Percentiles rank a stretch among this genome's conserved stretches.
Conservation (phyloP, 129 eudicot species). For the Silybum marianum region DNA sequence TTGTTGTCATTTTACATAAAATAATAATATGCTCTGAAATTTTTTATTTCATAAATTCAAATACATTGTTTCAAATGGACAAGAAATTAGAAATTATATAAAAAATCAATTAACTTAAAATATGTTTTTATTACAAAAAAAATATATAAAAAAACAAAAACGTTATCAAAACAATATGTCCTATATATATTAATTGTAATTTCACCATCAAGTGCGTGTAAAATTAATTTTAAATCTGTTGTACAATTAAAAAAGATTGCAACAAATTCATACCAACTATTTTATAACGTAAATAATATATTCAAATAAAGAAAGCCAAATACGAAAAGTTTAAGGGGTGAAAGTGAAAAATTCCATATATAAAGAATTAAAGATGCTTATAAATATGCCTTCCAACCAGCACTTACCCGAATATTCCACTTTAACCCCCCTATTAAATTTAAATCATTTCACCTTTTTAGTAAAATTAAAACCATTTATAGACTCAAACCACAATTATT, state of each 20-base stretch:
- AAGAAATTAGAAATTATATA: too few species aligned
- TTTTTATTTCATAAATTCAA: too few species aligned
- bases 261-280: conserved; percentile 11
- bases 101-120: too few species aligned
- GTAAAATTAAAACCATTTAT: background rate
- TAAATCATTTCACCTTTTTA: background rate
- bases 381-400: conserved; percentile 17
- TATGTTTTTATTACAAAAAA: too few species aligned
- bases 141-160: too few species aligned
- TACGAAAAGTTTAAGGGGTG: conserved; percentile 17
- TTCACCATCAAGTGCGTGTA: conserved; percentile 3
- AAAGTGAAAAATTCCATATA: conserved; percentile 11
- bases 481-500: background rate
- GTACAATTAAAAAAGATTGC: background rate
- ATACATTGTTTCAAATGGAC: too few species aligned
- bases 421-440: conserved; percentile 20
- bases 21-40: too few species aligned
- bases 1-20: too few species aligned
- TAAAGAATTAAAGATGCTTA: conserved; percentile 10
- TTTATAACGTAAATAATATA: conserved; percentile 1
- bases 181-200: background rate
- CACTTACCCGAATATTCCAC: conserved; percentile 30
- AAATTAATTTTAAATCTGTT: background rate
- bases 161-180: too few species aligned
- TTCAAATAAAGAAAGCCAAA: conserved; percentile 16